phyloP scores from a whole-genome alignment of 2,329 filamentous ascomycete species.

The Cladosporium sphaerospermum region DNA sequence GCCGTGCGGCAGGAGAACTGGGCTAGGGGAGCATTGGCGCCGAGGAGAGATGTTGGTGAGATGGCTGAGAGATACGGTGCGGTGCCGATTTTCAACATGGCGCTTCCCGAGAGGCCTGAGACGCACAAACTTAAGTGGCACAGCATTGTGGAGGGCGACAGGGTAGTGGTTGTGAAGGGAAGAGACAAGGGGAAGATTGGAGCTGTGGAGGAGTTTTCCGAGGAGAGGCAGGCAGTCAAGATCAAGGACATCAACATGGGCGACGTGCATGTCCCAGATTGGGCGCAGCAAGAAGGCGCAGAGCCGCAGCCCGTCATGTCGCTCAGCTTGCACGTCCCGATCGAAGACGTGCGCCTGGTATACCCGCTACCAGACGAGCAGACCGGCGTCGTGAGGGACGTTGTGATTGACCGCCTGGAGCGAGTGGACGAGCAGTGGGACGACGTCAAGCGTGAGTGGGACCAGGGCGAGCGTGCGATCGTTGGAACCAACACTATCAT shows the following conservation, averaged over 20 bases:
- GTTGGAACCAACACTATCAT: conserved; percentile 66
- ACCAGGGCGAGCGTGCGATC: conserved; percentile 47
- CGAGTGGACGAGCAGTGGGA: conserved; percentile 18
- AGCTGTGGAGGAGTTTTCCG: conserved; percentile 52
- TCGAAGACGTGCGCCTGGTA: conserved; percentile 74
- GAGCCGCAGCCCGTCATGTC: conserved; percentile 41
- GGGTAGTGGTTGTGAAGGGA: conserved; percentile 75
- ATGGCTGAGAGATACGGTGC: conserved; percentile 55
- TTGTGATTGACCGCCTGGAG: conserved; percentile 68
- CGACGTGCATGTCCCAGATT: conserved; percentile 38
- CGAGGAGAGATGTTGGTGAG: conserved; percentile 64
- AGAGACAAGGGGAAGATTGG: conserved; percentile 80
- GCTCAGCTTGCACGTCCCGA: conserved; percentile 34
- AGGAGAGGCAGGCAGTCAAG: conserved; percentile 28
- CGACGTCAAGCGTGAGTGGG: conserved; percentile 43
- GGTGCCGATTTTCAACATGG: conserved; percentile 17
- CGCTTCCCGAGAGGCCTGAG: conserved; percentile 23
- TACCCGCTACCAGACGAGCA: conserved; percentile 62
- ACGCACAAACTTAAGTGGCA: conserved; percentile 21
- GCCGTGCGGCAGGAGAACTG: conserved; percentile 66
- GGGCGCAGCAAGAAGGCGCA: conserved; percentile 34
- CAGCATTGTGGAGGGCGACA: conserved; percentile 54
- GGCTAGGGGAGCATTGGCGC: conserved; percentile 69
- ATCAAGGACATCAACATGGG: conserved; percentile 38
- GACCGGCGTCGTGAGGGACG: conserved; percentile 63